phyloP scores from a whole-genome alignment of 257 asterid species.

The Solanum megistacrolobum region DNA sequence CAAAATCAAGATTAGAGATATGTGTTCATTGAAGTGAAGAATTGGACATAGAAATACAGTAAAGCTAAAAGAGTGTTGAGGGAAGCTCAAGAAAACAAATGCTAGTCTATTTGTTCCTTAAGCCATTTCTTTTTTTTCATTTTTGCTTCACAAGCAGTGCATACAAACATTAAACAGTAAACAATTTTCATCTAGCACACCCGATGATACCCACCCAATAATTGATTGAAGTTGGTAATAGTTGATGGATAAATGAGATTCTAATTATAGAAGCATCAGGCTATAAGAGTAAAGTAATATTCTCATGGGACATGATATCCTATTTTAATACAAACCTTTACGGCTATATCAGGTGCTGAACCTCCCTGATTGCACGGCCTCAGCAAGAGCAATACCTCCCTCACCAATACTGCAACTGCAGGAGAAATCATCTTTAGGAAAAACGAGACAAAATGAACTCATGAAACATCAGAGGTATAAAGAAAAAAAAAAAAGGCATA shows the following conservation, averaged over 20 bases:
- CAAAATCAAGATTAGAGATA: not conserved
- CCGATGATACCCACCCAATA: not conserved
- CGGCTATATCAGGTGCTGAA: conserved; percentile 99
- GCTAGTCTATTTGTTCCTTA: not conserved
- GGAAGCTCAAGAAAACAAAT: not conserved
- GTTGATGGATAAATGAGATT: not conserved
- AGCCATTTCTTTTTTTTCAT: not conserved
- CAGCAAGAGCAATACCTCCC: conserved; percentile 98
- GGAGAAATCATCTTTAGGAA: not conserved
- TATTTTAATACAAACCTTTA: conserved; percentile 48
- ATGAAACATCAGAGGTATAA: not conserved
- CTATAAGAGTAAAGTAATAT: not conserved
- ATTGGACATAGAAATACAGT: not conserved
- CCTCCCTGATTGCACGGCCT: conserved; percentile 76
- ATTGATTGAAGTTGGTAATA: not conserved
- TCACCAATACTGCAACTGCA: conserved; percentile 86
- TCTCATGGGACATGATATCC: not conserved
- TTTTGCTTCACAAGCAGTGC: not conserved
- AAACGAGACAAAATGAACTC: not conserved
- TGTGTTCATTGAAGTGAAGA: not conserved
- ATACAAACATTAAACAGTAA: not conserved
- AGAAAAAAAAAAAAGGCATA: conserved; percentile 5
- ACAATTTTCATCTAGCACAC: not conserved
- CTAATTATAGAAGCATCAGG: not conserved
- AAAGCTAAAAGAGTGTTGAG: not conserved